phyloP scores from a whole-genome alignment of 1,284 basidiomycete species.

The Ganoderma meredithae region DNA sequence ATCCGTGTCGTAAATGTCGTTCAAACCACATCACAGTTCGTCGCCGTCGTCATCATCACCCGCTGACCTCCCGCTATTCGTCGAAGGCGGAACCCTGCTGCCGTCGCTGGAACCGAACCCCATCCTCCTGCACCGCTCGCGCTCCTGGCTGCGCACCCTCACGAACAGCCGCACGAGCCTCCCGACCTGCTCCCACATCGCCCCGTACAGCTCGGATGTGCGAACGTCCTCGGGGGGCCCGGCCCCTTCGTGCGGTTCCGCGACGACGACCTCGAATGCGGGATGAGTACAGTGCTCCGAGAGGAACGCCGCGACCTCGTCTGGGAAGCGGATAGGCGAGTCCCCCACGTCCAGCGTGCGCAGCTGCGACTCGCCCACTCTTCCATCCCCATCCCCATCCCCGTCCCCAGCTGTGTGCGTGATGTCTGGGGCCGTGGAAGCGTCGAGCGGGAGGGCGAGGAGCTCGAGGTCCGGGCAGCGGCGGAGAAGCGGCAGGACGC shows the following conservation, averaged over 20 bases:
- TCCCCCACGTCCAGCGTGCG: slow-evolving; percentile 30
- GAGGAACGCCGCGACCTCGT: slow-evolving; percentile 30
- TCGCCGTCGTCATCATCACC: background rate
- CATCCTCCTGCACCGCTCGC: slow-evolving; percentile 11
- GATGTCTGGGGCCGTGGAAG: background rate
- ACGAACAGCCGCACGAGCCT: slow-evolving; percentile 27
- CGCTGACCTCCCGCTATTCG: background rate
- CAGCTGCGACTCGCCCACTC: slow-evolving; percentile 15
- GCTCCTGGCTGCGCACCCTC: slow-evolving; percentile 23
- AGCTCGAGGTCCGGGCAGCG: slow-evolving; percentile 26
- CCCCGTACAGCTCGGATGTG: slow-evolving; percentile 19
- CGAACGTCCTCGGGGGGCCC: slow-evolving; percentile 22
- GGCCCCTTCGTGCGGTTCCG: slow-evolving; percentile 24
- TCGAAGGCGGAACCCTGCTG: background rate
- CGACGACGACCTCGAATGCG: slow-evolving; percentile 24
- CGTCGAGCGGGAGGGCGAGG: slow-evolving; percentile 29
- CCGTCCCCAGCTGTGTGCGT: too few species aligned
- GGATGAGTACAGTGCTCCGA: slow-evolving; percentile 31
- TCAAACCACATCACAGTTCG: background rate
- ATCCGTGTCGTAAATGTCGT: background rate
- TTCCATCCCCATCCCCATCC: too few species aligned
- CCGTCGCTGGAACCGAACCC: background rate
- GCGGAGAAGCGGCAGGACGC: slow-evolving; percentile 28
- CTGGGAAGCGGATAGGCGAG: slow-evolving; percentile 26
- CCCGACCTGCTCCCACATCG: slow-evolving; percentile 26